Percentiles rank a stretch among this genome's conserved stretches.
Evolutionary conservation across 495 filamentous ascomycete species (phyloP).

Genomic region (Annulohypoxylon maeteangense): DNA sequence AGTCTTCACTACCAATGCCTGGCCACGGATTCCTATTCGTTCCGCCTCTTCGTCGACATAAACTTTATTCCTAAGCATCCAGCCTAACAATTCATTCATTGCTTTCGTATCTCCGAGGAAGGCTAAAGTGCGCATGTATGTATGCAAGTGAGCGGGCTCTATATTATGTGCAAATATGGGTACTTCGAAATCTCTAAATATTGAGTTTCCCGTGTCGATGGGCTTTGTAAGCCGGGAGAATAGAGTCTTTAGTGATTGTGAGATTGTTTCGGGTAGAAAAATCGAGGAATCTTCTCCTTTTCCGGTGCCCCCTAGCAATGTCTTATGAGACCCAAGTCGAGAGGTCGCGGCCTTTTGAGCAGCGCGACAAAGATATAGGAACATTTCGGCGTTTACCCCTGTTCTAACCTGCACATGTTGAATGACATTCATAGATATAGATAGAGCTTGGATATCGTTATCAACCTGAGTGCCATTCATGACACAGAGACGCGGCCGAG

Average conservation of each 20-base stretch:
- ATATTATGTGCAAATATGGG: constrained; percentile 41
- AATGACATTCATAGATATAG: constrained; percentile 30
- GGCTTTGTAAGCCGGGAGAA: constrained; percentile 33
- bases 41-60: constrained; percentile 50
- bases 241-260: constrained; percentile 6
- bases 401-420: constrained; percentile 10
- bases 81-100: constrained; percentile 53
- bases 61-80: constrained; percentile 46
- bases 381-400: constrained; percentile 40
- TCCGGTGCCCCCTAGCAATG: neutral
- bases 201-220: neutral
- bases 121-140: constrained; percentile 54
- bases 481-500: constrained; percentile 38
- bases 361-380: constrained; percentile 40
- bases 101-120: constrained; percentile 46
- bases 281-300: constrained; percentile 1
- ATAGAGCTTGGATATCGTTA: constrained; percentile 39
- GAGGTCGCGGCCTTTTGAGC: constrained; percentile 38
- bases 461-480: constrained; percentile 27
- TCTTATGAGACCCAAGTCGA: constrained; percentile 8
- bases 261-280: constrained; percentile 6
- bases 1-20: constrained; percentile 45
- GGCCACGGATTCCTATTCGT: constrained; percentile 39
- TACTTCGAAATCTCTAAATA: neutral
- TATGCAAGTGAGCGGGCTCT: constrained; percentile 44